A percentile compares a stretch with the other conserved stretches of the same genome.
Evolutionary conservation across 2,329 filamentous ascomycete genomes (phyloP).

Genomic region (Cryphonectria parasitica): DNA sequence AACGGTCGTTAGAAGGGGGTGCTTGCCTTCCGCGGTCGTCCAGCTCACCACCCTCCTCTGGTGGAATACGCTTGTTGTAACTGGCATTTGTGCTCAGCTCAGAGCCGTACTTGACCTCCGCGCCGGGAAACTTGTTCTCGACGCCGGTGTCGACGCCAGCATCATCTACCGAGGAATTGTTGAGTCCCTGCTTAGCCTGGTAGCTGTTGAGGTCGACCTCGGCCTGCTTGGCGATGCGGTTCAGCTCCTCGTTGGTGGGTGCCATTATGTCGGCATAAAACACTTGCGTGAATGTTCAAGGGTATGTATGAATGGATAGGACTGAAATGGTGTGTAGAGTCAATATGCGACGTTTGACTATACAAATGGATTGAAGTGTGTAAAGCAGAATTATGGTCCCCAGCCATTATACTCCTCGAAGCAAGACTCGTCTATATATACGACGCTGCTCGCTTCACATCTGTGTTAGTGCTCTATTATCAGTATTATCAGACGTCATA

Average conservation of each 20-base stretch:
- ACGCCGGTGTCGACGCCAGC: constrained; percentile 47
- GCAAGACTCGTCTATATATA: not conserved
- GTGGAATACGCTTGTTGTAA: constrained; percentile 51
- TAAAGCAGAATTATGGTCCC: not conserved
- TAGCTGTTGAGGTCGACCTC: constrained; percentile 54
- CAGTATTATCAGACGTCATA: constrained; percentile 7
- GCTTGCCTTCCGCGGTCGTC: constrained; percentile 51
- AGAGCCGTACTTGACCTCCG: constrained; percentile 45
- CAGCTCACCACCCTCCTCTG: constrained; percentile 48
- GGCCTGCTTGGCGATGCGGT: constrained; percentile 49
- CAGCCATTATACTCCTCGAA: no score
- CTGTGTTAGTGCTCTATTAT: not conserved
- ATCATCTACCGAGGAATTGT: constrained; percentile 45
- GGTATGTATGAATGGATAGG: not conserved
- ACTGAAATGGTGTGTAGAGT: no score
- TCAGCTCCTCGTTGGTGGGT: constrained; percentile 41
- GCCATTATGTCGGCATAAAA: constrained; percentile 20
- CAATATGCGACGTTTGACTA: not conserved
- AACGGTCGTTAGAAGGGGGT: not conserved
- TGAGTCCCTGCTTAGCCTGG: constrained; percentile 51
- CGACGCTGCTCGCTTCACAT: not conserved
- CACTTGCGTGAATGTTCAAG: not conserved
- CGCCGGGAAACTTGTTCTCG: constrained; percentile 49
- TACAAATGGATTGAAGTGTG: not conserved
- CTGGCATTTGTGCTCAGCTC: constrained; percentile 51